Evolutionary conservation across 768 basidiomycete species (phyloP), one percentile per base, ranked within the genome.

Genomic region (Boletellus ananas): DNA sequence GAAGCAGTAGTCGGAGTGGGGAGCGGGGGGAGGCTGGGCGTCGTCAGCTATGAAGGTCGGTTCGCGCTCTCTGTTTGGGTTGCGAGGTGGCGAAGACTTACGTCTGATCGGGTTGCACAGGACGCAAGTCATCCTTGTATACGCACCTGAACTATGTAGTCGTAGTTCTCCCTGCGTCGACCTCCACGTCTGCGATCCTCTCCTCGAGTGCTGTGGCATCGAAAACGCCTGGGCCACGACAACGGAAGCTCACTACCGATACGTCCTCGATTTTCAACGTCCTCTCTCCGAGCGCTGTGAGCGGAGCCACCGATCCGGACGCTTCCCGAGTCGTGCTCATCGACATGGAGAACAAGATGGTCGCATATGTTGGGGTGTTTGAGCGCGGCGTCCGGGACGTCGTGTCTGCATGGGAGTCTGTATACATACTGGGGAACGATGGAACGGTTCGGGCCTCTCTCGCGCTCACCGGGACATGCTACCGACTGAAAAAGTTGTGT

Each of bases 1-100:
- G 96, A 98, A 60, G 94, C 93, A 4, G 84, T 97, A 20, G 94
- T 94, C 59, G 74, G 88, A 8, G 93, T 90, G 60, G 83, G 85
- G 1, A 77, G 80, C 0, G 90, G 94, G 16, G 91, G 89, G 4
- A 73, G 93, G 51, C 87, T 90, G 4, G 79, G 86, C 0, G 92
- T 89, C 47, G 92, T 84, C 63, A 94, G 94, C 1, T 92, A 94
- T 61, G 96, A 98, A 76, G 95, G 94, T 88, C 48, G 44, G 68
- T 49, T 23, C 1, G 5, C 25, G 1, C 23, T 18, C 17, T 18
- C 6, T 25, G 20, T 18, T 5, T 20, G 3, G 29, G 17, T 34
- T 16, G 17, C 29, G 36, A 23, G 20, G 6, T 16, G 11, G 11
- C 6, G 10, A 31, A 13, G 14, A 3, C 6, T n/a, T 34, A 7